Percentiles rank a stretch among this genome's conserved stretches.
phyloP scores from a whole-genome alignment of 495 filamentous ascomycete species.

The Rhypophila decipiens region DNA sequence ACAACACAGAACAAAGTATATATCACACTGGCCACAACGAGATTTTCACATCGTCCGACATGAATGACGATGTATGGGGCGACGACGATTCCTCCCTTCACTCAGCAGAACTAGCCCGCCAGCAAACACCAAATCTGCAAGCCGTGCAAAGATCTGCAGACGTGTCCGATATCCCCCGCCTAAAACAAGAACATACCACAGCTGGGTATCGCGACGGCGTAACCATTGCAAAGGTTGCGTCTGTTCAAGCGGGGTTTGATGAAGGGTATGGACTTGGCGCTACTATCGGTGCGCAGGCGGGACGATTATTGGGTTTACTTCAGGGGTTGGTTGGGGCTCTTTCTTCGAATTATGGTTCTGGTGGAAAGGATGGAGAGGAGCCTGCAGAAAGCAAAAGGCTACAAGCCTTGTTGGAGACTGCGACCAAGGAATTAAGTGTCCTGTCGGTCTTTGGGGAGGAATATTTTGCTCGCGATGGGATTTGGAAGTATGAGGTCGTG shows the following conservation, averaged over 20 bases:
- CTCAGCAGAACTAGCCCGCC: background rate
- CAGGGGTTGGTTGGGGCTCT: slow-evolving; percentile 53
- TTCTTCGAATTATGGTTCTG: background rate
- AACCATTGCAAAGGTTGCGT: slow-evolving; percentile 57
- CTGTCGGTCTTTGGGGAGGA: slow-evolving; percentile 55
- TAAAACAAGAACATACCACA: slow-evolving; percentile 67
- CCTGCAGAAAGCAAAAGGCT: slow-evolving; percentile 15
- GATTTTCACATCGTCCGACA: slow-evolving; percentile 2
- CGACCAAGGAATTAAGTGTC: slow-evolving; percentile 54
- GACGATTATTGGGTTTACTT: slow-evolving; percentile 62
- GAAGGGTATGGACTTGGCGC: slow-evolving; percentile 79
- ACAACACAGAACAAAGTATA: too few species aligned
- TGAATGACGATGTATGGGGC: slow-evolving; percentile 25
- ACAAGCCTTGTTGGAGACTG: slow-evolving; percentile 41
- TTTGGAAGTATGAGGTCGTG: slow-evolving; percentile 54
- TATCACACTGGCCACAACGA: background rate
- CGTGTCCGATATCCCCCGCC: slow-evolving; percentile 57
- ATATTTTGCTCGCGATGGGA: slow-evolving; percentile 55
- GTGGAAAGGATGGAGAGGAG: too few species aligned
- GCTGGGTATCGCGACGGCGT: slow-evolving; percentile 92
- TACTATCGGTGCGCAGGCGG: slow-evolving; percentile 63
- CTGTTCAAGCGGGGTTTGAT: slow-evolving; percentile 81
- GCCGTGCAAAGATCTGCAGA: background rate
- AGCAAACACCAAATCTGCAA: background rate
- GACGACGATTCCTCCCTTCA: slow-evolving; percentile 2